phyloP scores from a whole-genome alignment of 73 alveolate species.

The Tetrahymena elliotti region DNA sequence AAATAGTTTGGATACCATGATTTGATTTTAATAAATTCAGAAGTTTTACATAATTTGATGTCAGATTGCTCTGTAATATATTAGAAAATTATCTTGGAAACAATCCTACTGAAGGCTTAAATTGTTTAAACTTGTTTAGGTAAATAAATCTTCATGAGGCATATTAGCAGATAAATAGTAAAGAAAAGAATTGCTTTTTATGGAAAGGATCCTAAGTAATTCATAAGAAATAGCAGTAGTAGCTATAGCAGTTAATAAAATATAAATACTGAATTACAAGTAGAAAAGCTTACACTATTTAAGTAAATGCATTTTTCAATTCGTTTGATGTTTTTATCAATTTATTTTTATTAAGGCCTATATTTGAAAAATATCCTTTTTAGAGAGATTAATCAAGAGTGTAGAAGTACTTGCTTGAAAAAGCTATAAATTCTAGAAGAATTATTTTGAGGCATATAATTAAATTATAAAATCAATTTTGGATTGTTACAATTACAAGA shows the following conservation, averaged over 20 bases:
- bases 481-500: neutral
- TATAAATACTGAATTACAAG: neutral
- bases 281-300: neutral
- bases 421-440: neutral
- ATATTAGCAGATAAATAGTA: neutral
- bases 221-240: neutral
- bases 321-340: neutral
- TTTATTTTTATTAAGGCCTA: neutral
- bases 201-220: neutral
- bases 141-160: neutral
- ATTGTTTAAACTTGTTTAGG: neutral
- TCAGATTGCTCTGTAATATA: neutral
- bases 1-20: neutral
- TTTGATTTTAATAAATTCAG: neutral
- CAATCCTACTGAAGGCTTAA: neutral
- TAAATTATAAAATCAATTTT: neutral
- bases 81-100: neutral
- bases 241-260: neutral
- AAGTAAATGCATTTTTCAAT: neutral
- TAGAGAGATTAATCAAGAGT: neutral
- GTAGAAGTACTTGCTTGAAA: neutral
- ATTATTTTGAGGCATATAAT: neutral
- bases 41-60: neutral
- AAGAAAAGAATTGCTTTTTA: neutral
- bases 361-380: neutral